Conservation (phyloP, 1,284 basidiomycete species). For the Earliella scabrosa region DNA sequence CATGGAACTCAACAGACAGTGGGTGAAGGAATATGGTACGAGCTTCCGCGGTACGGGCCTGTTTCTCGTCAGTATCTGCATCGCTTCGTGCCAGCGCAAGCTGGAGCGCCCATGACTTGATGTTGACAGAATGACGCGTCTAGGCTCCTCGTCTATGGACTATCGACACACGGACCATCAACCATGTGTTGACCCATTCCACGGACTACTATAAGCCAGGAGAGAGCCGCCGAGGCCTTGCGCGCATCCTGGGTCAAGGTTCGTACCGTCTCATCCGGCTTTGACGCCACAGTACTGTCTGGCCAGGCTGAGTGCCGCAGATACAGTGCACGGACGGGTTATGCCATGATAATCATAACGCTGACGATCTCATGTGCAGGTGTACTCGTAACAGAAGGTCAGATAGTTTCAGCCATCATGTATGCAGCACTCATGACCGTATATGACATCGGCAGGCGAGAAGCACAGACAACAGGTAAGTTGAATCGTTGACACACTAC, state of each 20-base stretch:
- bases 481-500: no score
- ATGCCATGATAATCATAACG: background rate
- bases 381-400: slow-evolving; percentile 6
- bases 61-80: slow-evolving; percentile 46
- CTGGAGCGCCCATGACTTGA: no score
- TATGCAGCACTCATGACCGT: no score
- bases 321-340: no score
- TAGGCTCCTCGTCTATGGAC: slow-evolving; percentile 49
- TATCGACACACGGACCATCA: slow-evolving; percentile 38
- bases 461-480: slow-evolving; percentile 18
- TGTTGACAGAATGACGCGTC: no score
- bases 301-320: background rate
- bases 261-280: background rate
- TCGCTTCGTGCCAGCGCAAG: no score
- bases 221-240: slow-evolving; percentile 23
- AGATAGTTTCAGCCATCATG: background rate
- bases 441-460: slow-evolving; percentile 2
- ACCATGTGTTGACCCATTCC: slow-evolving; percentile 41
- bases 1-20: slow-evolving; percentile 49
- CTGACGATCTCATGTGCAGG: background rate
- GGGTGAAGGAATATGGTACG: slow-evolving; percentile 58
- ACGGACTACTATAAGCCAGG: slow-evolving; percentile 38
- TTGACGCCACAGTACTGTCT: background rate
- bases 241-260: slow-evolving; percentile 10
- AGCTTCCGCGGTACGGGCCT: slow-evolving; percentile 51